Percentiles rank a stretch among this genome's conserved stretches.
These are phyloP conservation scores for Solanum piurae DNA, from an alignment of 257 asterid species.

Conservation along the genomic window DNA sequence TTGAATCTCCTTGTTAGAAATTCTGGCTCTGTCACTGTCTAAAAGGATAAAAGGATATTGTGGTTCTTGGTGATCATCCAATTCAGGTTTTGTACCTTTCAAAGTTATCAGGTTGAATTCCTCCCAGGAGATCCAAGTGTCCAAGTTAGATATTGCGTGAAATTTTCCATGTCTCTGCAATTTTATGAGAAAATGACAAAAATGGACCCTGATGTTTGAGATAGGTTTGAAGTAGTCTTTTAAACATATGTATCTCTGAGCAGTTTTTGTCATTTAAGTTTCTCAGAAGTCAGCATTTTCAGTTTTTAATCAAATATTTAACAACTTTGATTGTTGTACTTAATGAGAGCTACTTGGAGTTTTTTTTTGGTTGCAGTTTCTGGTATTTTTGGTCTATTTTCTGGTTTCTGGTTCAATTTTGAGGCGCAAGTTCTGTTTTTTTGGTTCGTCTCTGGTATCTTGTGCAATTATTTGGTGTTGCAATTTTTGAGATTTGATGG, in stretches of 20 bases:
- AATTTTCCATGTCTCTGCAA: neutral
- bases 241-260: neutral
- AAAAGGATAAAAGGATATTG: neutral
- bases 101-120: neutral
- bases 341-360: neutral
- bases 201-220: neutral
- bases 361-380: neutral
- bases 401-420: neutral
- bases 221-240: neutral
- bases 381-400: neutral
- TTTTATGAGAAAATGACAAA: neutral
- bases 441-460: neutral
- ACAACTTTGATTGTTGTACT: neutral
- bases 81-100: neutral
- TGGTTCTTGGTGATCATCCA: neutral
- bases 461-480: neutral
- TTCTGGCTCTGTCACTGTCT: neutral
- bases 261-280: neutral
- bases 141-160: neutral
- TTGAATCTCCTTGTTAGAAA: neutral
- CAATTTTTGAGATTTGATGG: neutral
- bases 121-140: neutral
- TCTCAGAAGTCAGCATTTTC: neutral
- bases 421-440: neutral
- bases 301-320: neutral